Percentiles rank a stretch among this genome's conserved stretches.
These are phyloP conservation scores for Catenaria anguillulae DNA, from an alignment of 371 early-diverging fungal species.

Conservation along the genomic window DNA sequence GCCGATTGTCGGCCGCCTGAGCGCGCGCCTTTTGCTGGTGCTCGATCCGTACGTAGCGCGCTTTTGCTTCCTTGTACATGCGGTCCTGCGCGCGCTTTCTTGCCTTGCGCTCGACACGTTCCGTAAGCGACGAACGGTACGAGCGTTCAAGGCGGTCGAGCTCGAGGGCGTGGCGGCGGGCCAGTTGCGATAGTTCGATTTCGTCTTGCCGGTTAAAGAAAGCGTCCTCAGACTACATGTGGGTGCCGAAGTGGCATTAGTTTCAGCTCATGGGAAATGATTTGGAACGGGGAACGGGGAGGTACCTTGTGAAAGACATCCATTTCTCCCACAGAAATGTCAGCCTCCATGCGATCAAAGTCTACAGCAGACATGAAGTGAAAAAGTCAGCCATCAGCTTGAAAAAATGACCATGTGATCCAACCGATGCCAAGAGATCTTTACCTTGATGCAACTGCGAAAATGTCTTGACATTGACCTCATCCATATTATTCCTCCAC, in stretches of 20 bases:
- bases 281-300: background rate
- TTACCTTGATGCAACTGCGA: no score
- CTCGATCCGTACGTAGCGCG: background rate
- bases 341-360: background rate
- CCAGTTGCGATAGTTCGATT: background rate
- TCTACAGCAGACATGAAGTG: no score
- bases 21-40: conserved; percentile 12
- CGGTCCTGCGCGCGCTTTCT: background rate
- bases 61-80: conserved; percentile 1
- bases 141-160: background rate
- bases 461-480: no score
- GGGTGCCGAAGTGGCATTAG: no score
- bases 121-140: background rate
- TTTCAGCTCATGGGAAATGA: no score
- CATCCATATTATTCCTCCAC: no score
- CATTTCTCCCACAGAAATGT: background rate
- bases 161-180: background rate
- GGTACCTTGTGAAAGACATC: conserved; percentile 3
- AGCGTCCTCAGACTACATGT: no score
- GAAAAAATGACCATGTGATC: no score
- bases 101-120: background rate
- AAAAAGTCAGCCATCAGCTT: no score
- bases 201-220: conserved; percentile 5
- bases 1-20: background rate
- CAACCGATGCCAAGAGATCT: no score